These are phyloP conservation scores for Inonotus hispidus DNA, from an alignment of 1,284 basidiomycete species.

Conservation along the genomic window DNA sequence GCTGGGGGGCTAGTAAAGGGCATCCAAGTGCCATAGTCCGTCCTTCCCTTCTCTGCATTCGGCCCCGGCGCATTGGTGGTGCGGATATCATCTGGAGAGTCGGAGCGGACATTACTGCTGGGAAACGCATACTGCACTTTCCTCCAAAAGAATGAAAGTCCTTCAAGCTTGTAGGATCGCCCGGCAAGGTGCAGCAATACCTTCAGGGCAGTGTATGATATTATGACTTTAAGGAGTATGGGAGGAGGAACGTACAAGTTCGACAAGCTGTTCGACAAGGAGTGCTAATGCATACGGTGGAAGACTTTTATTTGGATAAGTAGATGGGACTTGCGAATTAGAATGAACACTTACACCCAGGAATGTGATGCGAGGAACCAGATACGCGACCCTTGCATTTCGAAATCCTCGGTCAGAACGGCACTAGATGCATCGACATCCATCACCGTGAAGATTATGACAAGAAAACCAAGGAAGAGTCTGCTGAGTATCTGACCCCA, in stretches of 20 bases:
- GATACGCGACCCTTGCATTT: slow-evolving; percentile 13
- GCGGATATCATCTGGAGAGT: neutral
- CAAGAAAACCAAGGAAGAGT: slow-evolving; percentile 4
- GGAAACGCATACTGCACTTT: neutral
- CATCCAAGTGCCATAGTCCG: neutral
- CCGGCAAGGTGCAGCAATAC: slow-evolving; percentile 10
- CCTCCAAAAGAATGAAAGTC: slow-evolving; percentile 11
- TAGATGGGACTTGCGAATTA: neutral
- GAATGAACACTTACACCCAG: slow-evolving; percentile 10
- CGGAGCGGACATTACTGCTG: neutral
- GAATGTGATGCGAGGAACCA: slow-evolving; percentile 17
- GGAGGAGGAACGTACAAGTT: slow-evolving; percentile 7
- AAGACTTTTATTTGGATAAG: neutral
- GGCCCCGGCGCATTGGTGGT: neutral
- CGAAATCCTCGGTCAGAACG: slow-evolving; percentile 6
- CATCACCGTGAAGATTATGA: slow-evolving; percentile 13
- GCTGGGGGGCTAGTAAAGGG: neutral
- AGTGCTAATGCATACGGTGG: slow-evolving; percentile 14
- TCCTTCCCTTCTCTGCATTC: neutral
- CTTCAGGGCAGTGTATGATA: neutral
- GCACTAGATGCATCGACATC: slow-evolving; percentile 12
- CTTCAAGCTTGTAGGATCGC: slow-evolving; percentile 3
- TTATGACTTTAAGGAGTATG: too few relatives aligned
- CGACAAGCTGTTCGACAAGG: slow-evolving; percentile 11
- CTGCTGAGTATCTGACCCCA: slow-evolving; percentile 18